phyloP scores from a whole-genome alignment of 2,329 filamentous ascomycete genomes.

The Emergomyces pasteurianus region DNA sequence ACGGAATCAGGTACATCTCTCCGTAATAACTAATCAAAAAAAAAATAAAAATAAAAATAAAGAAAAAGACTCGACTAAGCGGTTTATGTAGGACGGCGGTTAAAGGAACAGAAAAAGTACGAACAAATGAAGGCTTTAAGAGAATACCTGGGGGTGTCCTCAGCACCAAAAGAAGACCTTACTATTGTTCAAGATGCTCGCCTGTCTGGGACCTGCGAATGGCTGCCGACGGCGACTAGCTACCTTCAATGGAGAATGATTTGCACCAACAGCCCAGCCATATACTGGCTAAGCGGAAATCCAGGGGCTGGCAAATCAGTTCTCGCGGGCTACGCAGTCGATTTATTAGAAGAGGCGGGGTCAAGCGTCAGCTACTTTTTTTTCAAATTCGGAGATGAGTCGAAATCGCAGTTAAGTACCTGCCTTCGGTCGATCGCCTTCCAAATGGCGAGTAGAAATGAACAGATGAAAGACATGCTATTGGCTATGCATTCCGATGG shows the following conservation, averaged over 20 bases:
- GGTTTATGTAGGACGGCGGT: constrained; percentile 1
- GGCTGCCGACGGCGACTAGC: constrained; percentile 7
- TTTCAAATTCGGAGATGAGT: constrained; percentile 21
- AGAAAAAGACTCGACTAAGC: background rate
- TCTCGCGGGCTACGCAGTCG: constrained; percentile 18
- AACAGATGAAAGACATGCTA: constrained; percentile 1
- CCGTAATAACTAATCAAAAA: background rate
- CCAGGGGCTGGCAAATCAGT: constrained; percentile 25
- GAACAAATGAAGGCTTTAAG: constrained; percentile 4
- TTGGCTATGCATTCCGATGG: background rate
- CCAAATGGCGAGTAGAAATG: constrained; percentile 21
- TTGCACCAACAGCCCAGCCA: background rate
- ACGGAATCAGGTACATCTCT: background rate
- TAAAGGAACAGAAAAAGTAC: constrained; percentile 7
- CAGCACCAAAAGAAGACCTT: constrained; percentile 11
- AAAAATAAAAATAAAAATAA: too few species aligned
- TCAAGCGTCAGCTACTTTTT: constrained; percentile 22
- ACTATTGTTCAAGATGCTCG: constrained; percentile 4
- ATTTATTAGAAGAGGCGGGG: constrained; percentile 11
- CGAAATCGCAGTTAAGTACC: constrained; percentile 14
- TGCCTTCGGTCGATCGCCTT: constrained; percentile 23
- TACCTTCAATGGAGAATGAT: constrained; percentile 7
- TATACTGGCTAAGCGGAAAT: constrained; percentile 23
- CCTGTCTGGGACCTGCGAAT: constrained; percentile 14
- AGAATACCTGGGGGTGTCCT: constrained; percentile 11